Evolutionary conservation across 768 basidiomycete genomes (phyloP), one percentile per base, ranked within the genome.

Genomic region (Termitomyces sp.): DNA sequence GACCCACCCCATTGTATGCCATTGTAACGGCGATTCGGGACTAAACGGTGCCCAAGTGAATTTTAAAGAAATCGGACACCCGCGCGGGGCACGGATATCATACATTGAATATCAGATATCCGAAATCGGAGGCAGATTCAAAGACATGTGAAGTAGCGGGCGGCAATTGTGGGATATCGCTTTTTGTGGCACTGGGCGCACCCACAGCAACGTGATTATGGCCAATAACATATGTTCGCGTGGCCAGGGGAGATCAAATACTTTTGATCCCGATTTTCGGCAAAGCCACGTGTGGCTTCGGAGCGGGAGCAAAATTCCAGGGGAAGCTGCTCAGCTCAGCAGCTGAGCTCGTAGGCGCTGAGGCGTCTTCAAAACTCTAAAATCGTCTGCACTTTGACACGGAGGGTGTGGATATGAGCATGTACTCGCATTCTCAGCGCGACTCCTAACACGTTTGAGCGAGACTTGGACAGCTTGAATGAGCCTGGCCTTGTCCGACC

Each of bases 261-360:
- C 4, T 18, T 14, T 54, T 54, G 53, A 54, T 54, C 53, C 53
- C 38, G 53, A 54, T 54, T 13, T 10, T 54, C 53, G 52, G 28
- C 28, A 30, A 41, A 20, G 38, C 53, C 53, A 54, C 53, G 53
- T 54, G 36, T 40, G 3, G 18, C 49, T 32, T 53, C 52, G 53
- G 40, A 54, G 28, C 53, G 53, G 53, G 28, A 41, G 53, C 53
- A 54, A 54, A 41, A 38, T 12, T 53, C 26, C 23, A 36, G 23
- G 35, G 30, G 13, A 49, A 26, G 18, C n/a, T 40, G 40, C 23
- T 23, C 23, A 23, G 23, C 23, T 3, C 41, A 1, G 41, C 41
- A n/a, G 23, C 20, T n/a, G 20, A 46, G 44, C 23, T 13, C 44
- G 10, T 23, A 46, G 44, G 23, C 44, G 20, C 44, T 46, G 12